Evolutionary conservation across 345 rosid species (phyloP), one percentile per base, ranked within the genome.

Genomic region (Barbarea vulgaris): DNA sequence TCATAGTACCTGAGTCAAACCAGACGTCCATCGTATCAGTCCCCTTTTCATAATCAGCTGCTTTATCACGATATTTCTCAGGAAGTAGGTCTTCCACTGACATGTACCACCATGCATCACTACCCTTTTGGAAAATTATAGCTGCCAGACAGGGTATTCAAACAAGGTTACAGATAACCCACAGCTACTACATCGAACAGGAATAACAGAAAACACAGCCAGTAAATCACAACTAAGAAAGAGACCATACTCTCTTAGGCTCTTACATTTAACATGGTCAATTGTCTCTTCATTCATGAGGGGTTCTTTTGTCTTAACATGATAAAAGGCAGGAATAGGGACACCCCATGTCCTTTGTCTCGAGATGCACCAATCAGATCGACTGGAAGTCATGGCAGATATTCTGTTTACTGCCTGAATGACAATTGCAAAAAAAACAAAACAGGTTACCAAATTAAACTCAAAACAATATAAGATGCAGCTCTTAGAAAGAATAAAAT

Each of bases 41-140:
- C 67, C 97, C 97, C 72, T 90, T 94, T 74, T 87, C 96, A 79
- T 87, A 94, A 46, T 87, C 86, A 22, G 88, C 87, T 47, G 97
- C 89, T 80, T 87, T 78, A 72, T 81, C 88, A 51, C 79, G 83
- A 80, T 89, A 94, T 41, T 79, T 86, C 25, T 85, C 91, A 67
- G 98, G 97, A 71, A 94, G 93, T 50, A 94, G 82, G 76, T 91
- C 93, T 79, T 86, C 91, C 64, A 86, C 90, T 73, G 83, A 78
- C 98, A 91, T 91, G 75, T 94, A 87, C 98, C 98, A 94, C 98
- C 97, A 94, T 21, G 89, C 95, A 52, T 94, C 98, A 42, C 97
- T 91, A 42, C 97, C 97, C 81, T 87, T 94, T 67, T 83, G 83
- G 68, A 84, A 80, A 77, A 90, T 84, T 80, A 91, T 84, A 65